Base-by-base conservation (phyloP, 1,284 basidiomycete species). In the Tilletia setariae region DNA sequence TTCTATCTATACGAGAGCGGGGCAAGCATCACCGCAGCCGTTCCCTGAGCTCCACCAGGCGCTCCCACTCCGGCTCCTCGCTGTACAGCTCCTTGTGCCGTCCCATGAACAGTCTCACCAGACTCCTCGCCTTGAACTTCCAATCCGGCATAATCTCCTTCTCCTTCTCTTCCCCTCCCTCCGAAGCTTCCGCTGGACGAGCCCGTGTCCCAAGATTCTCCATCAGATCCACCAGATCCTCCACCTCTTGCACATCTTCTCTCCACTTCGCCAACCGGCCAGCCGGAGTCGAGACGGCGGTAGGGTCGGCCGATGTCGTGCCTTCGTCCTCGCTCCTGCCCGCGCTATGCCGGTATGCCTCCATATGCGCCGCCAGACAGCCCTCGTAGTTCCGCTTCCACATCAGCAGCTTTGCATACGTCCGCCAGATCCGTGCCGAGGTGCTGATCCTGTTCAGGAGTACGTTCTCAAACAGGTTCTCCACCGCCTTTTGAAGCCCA, bases 91-190 rank as follows among this genome's bases (percentile, higher is more conserved):
- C 79, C 74, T 79, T 83, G n/a, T 86, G 86, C 65, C 86, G 75
- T 2, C 91, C 93, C 84, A 94, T 87, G 82, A 97, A 98, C 51
- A 89, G 90, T 79, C 94, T 86, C 66, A 98, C 88, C 68, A 98
- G 86, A 71, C 92, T 95, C 68, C 90, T 87, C 47, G 90, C 93
- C 84, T 95, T 92, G 81, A 91, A 87, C 80, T 86, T 86, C 93
- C 94, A 97, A 74, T 86, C 85, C 15, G 83, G 84, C 76, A 84
- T 83, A 70, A 84, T 84, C 66, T 78, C 79, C 43, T 78, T 88
- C 40, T 76, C 71, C 23, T 72, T 67, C 7, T 65, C 68, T 8
- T 67, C 70, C 63, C 56, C 63, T 40, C 35, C 35, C 25, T 66
- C 67, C 6, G 62, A 25, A n/a, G 32, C 23, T 23, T 15, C 40